Percentiles rank a stretch among this genome's conserved stretches.
These are phyloP conservation scores for Ceratocystis variospora DNA, from an alignment of 2,329 filamentous ascomycete species.

Conservation along the genomic window DNA sequence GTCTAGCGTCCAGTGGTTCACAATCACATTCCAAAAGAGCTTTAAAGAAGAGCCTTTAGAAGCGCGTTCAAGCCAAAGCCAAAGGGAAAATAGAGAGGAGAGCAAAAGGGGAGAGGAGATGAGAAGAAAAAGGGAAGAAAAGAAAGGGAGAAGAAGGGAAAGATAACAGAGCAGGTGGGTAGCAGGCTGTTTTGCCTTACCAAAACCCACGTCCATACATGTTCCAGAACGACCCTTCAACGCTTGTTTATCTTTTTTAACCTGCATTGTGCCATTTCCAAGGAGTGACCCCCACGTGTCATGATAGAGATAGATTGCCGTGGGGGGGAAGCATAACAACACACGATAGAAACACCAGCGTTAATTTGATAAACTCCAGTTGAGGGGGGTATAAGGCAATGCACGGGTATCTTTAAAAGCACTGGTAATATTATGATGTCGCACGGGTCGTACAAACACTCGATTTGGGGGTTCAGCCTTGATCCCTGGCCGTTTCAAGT, in stretches of 20 bases:
- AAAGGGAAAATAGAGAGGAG: neutral
- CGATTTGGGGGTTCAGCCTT: neutral
- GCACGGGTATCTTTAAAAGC: no score
- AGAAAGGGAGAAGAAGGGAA: neutral
- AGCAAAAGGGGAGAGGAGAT: neutral
- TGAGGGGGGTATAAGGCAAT: no score
- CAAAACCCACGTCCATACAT: neutral
- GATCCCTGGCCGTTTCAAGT: neutral
- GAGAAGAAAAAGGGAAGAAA: neutral
- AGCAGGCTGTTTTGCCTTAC: neutral
- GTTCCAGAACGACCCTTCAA: neutral
- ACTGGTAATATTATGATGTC: no score
- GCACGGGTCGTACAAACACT: neutral
- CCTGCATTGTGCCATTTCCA: neutral
- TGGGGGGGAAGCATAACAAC: neutral
- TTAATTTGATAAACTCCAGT: no score
- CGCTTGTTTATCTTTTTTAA: slow-evolving; percentile 5
- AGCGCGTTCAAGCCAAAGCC: neutral
- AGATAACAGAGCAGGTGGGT: neutral
- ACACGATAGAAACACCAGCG: no score
- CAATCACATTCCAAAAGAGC: neutral
- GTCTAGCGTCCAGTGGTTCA: neutral
- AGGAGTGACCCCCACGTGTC: neutral
- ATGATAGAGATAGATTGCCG: slow-evolving; percentile 6
- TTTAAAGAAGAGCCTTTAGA: neutral